These are phyloP conservation scores for Cryptosporidium parvum DNA, from an alignment of 169 alveolate species.

Conservation along the genomic window DNA sequence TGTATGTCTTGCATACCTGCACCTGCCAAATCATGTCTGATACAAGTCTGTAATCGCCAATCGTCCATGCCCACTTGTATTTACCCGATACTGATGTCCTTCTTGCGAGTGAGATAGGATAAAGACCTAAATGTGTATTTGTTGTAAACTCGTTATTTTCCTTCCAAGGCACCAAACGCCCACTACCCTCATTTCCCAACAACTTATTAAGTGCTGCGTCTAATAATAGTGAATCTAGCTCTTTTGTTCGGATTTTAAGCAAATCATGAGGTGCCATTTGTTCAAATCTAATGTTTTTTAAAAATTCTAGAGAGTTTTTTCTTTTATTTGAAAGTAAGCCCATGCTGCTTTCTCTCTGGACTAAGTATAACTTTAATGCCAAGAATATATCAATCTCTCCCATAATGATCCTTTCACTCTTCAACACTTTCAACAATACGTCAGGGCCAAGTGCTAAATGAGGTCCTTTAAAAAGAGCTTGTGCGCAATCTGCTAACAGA, in stretches of 20 bases:
- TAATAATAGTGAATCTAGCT: constrained; percentile 58
- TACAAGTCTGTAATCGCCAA: constrained; percentile 68
- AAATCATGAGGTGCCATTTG: constrained; percentile 76
- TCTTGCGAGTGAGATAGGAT: constrained; percentile 58
- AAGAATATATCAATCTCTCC: constrained; percentile 63
- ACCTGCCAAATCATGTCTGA: constrained; percentile 76
- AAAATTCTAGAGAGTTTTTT: constrained; percentile 29
- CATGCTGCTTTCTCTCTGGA: constrained; percentile 65
- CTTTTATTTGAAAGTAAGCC: constrained; percentile 44
- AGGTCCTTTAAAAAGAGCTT: constrained; percentile 69
- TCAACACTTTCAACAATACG: constrained; percentile 57
- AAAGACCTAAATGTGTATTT: constrained; percentile 31
- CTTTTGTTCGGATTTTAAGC: constrained; percentile 47
- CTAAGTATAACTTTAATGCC: constrained; percentile 37
- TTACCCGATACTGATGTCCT: constrained; percentile 57
- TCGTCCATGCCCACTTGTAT: constrained; percentile 75
- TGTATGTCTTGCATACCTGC: constrained; percentile 65
- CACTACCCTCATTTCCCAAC: constrained; percentile 64
- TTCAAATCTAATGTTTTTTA: constrained; percentile 59
- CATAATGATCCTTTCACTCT: constrained; percentile 57
- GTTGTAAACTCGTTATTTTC: constrained; percentile 60
- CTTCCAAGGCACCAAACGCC: constrained; percentile 74
- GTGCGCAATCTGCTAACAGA: constrained; percentile 72
- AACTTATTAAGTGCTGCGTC: constrained; percentile 63
- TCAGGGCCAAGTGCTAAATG: constrained; percentile 69